Conservation (phyloP, 176 grass and related monocot genomes). For the bread wheat (Triticum aestivum) region DNA sequence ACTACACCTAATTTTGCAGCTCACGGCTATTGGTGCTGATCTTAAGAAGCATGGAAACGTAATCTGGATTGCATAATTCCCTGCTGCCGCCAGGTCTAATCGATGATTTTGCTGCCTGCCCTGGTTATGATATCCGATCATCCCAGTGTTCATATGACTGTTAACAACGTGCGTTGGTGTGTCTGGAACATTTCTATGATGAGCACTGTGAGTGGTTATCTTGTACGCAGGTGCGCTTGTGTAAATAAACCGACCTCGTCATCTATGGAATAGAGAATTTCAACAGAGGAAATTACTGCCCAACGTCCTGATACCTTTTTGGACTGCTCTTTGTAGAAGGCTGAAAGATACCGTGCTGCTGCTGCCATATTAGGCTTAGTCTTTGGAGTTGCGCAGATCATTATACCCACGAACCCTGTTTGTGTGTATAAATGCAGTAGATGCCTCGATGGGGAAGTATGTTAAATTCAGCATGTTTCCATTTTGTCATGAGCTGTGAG, state of each 20-base stretch:
- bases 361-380: neutral
- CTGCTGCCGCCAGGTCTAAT: neutral
- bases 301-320: neutral
- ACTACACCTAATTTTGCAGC: constrained; percentile 36
- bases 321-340: neutral
- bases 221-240: neutral
- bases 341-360: neutral
- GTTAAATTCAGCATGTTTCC: neutral
- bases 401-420: neutral
- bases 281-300: neutral
- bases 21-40: constrained; percentile 33
- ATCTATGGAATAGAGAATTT: constrained; percentile 1
- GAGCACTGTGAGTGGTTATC: neutral
- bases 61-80: neutral
- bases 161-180: neutral
- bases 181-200: constrained; percentile 4
- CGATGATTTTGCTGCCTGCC: neutral
- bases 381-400: neutral
- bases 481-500: neutral
- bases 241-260: neutral
- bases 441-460: neutral
- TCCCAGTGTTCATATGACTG: constrained; percentile 13
- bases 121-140: constrained; percentile 7
- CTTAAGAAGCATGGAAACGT: neutral
- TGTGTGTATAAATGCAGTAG: neutral